phyloP scores from a whole-genome alignment of 306 rosid genomes.

The Senna tora region DNA sequence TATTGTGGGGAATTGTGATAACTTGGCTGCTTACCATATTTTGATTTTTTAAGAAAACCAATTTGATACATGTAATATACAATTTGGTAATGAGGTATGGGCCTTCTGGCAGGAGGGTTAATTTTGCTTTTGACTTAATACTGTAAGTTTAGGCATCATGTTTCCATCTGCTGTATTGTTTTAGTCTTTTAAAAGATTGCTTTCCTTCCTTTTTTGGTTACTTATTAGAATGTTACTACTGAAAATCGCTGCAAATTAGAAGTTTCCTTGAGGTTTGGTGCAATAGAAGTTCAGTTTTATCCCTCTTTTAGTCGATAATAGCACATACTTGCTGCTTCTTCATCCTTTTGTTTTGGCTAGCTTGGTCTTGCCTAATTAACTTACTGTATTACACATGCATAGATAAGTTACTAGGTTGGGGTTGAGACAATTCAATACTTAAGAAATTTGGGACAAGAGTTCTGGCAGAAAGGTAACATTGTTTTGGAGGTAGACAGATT shows the following conservation, averaged over 20 bases:
- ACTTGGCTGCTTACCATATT: neutral
- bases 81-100: neutral
- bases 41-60: neutral
- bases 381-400: neutral
- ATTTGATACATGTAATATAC: neutral
- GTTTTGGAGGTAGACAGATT: neutral
- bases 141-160: neutral
- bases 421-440: neutral
- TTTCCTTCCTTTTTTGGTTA: neutral
- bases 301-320: neutral
- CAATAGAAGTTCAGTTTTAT: neutral
- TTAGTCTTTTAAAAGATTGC: neutral
- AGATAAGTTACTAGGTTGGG: neutral
- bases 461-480: neutral
- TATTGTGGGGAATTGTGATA: neutral
- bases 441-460: neutral
- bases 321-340: neutral
- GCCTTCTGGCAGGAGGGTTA: neutral
- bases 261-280: neutral
- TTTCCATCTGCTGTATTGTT: neutral
- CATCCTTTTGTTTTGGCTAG: neutral
- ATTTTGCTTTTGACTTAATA: slow-evolving; percentile 4
- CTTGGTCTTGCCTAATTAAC: neutral
- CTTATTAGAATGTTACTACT: neutral
- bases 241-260: neutral